Conservation (phyloP, 2,329 filamentous ascomycete species). For the Chaetomiaceae sp. region DNA sequence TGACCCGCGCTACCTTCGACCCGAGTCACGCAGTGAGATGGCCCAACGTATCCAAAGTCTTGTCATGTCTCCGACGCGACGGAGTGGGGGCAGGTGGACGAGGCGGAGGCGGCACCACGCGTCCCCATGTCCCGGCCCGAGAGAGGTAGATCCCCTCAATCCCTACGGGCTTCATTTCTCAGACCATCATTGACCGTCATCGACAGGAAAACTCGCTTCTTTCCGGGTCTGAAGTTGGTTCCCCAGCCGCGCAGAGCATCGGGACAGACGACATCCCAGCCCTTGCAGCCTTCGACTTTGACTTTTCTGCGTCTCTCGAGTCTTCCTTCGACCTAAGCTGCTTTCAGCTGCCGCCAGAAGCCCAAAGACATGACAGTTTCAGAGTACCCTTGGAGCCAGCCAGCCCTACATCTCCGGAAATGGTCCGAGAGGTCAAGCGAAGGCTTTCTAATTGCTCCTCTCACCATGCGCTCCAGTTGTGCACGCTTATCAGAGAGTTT, state of each 20-base stretch:
- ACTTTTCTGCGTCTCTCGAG: slow-evolving; percentile 11
- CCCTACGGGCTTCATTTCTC: background rate
- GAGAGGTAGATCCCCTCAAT: background rate
- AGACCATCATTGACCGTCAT: background rate
- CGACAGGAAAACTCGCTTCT: background rate
- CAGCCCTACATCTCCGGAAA: background rate
- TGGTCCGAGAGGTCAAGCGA: slow-evolving; percentile 31
- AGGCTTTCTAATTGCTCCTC: slow-evolving; percentile 33
- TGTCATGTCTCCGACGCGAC: slow-evolving; percentile 36
- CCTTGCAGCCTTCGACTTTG: too few species aligned
- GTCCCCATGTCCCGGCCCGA: background rate
- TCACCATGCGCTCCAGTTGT: slow-evolving; percentile 27
- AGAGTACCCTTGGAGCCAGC: background rate
- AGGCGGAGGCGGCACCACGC: background rate
- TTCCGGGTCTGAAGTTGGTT: slow-evolving; percentile 7
- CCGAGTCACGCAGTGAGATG: slow-evolving; percentile 49
- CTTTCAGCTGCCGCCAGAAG: background rate
- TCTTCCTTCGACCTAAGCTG: background rate
- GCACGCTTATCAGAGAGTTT: slow-evolving; percentile 25
- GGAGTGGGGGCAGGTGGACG: slow-evolving; percentile 7
- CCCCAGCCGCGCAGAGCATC: slow-evolving; percentile 12
- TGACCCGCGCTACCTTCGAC: slow-evolving; percentile 54
- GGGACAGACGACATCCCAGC: slow-evolving; percentile 11
- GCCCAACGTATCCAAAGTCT: slow-evolving; percentile 44
- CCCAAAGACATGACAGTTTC: background rate